Evolutionary conservation across 169 alveolate species (phyloP), one percentile per base, ranked within the genome.

Genomic region (Babesia bigemina): DNA sequence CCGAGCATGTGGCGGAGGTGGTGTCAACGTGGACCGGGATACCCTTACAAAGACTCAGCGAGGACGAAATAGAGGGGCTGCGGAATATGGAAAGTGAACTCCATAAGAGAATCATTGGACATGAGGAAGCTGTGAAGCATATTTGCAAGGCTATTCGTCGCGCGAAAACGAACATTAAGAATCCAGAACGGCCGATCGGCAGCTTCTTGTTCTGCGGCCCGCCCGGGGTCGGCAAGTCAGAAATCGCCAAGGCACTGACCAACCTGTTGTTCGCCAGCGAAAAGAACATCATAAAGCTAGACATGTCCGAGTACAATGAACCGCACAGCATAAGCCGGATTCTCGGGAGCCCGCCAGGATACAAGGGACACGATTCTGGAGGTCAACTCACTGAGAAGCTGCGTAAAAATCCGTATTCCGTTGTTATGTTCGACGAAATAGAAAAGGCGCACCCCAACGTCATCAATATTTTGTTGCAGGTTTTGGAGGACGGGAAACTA

Each of bases 341-440:
- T n/a, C 70, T 93, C 22, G 98, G 98, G 14, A 93, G 96, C 22
- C 96, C 96, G 21, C 98, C 98, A 0, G 98, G 98, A 1, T 93
- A 93, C 82, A 90, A 93, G 63, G 98, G 98, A 22, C 93, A 92
- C 70, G 95, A 85, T 50, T 90, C 94, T 50, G 97, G 98, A 8
- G 98, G 98, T 17, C 96, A 94, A 70, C 90, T 4, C 76, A 92
- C 88, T 3, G 84, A 72, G 62, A 71, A 81, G 71, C 52, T 81
- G 53, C 17, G 72, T 14, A 62, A 69, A 28, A 81, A 72, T 57
- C 84, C 88, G 11, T 81, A 55, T 81, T 87, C 94, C 48, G 94
- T 94, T 26, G 91, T 94, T 17, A 85, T 94, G 63, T 88, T 94
- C 59, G 97, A 94, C 60, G 97, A 94, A 70, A 88, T 92, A 75